These are phyloP conservation scores for Ceriops decandra DNA, from an alignment of 345 rosid genomes.

Conservation along the genomic window DNA sequence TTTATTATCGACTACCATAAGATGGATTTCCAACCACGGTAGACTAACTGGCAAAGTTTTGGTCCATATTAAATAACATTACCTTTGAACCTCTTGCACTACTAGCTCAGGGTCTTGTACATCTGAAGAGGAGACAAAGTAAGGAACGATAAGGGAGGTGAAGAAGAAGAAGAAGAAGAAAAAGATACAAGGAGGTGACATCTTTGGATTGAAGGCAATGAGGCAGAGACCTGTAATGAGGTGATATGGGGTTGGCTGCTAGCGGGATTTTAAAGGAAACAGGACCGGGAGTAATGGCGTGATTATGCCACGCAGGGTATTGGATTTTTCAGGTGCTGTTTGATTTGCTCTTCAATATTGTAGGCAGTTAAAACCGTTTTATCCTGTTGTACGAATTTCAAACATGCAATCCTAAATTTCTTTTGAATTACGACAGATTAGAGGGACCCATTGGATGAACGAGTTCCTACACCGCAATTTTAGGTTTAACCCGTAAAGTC, in stretches of 20 bases:
- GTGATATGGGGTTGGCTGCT: too few relatives aligned
- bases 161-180: neutral
- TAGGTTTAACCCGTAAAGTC: too few relatives aligned
- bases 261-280: constrained; percentile 29
- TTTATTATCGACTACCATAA: too few relatives aligned
- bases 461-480: too few relatives aligned
- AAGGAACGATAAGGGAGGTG: neutral
- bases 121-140: neutral
- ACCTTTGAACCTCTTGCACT: neutral
- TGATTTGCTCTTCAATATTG: neutral
- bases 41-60: too few relatives aligned
- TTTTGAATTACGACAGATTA: too few relatives aligned
- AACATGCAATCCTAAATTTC: neutral
- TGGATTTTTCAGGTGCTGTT: constrained; percentile 50
- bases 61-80: neutral
- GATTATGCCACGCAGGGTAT: constrained; percentile 22
- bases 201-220: too few relatives aligned
- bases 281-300: constrained; percentile 60
- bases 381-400: constrained; percentile 40
- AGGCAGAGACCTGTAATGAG: too few relatives aligned
- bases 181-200: neutral
- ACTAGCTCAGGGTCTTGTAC: neutral
- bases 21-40: too few relatives aligned
- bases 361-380: constrained; percentile 41
- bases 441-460: too few relatives aligned